These are phyloP conservation scores for Huntiella bhutanensis DNA, from an alignment of 2,329 filamentous ascomycete species.

Conservation along the genomic window DNA sequence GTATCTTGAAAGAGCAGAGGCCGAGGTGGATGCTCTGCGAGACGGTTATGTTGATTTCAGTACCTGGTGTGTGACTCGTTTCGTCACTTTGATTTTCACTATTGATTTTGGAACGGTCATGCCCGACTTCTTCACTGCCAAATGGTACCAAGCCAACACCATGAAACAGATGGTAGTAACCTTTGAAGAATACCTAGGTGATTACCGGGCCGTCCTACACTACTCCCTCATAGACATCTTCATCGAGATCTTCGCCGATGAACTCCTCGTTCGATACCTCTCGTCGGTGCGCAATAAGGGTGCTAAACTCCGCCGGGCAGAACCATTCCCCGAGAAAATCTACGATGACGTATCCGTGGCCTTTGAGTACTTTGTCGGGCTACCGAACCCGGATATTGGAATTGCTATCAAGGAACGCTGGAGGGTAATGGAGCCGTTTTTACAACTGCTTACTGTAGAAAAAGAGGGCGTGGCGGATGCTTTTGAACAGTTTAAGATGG, in stretches of 20 bases:
- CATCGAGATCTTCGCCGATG: conserved; percentile 80
- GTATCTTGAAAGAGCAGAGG: conserved; percentile 56
- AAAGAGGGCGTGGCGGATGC: conserved; percentile 53
- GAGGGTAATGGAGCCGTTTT: conserved; percentile 73
- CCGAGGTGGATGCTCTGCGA: conserved; percentile 55
- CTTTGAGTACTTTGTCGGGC: conserved; percentile 68
- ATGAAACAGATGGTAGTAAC: conserved; percentile 92
- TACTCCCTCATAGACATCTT: conserved; percentile 79
- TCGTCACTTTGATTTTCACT: conserved; percentile 70
- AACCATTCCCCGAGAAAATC: conserved; percentile 84
- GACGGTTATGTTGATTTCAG: conserved; percentile 91
- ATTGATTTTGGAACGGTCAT: conserved; percentile 77
- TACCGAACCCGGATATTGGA: conserved; percentile 50
- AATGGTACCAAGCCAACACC: conserved; percentile 71
- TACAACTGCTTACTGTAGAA: conserved; percentile 61
- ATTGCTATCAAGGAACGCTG: conserved; percentile 73
- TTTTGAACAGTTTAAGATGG: conserved; percentile 65
- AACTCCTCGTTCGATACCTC: conserved; percentile 74
- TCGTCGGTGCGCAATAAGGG: conserved; percentile 71
- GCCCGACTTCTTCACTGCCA: conserved; percentile 73
- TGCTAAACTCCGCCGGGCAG: conserved; percentile 68
- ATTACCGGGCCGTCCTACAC: conserved; percentile 72
- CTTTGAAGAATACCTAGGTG: conserved; percentile 82
- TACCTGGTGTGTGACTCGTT: conserved; percentile 78
- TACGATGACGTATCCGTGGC: conserved; percentile 81